Percentiles rank a stretch among this genome's conserved stretches.
These are phyloP conservation scores for Apiospora phragmitis DNA, from an alignment of 2,329 filamentous ascomycete genomes.

Conservation along the genomic window DNA sequence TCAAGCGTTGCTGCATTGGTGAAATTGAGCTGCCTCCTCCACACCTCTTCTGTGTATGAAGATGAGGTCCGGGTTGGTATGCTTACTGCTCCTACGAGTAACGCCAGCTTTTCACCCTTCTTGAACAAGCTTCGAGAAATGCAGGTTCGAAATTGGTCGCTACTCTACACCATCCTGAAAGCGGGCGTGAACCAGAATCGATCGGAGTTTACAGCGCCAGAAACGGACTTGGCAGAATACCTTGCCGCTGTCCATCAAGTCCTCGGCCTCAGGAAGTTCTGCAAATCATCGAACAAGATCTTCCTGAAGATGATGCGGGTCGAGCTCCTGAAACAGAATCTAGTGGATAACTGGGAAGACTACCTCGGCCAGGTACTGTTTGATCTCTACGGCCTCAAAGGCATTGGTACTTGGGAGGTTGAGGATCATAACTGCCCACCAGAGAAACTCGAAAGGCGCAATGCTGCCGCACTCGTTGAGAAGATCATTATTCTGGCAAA, in stretches of 20 bases:
- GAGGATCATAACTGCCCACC: slow-evolving; percentile 78
- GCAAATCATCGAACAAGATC: slow-evolving; percentile 80
- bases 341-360: slow-evolving; percentile 79
- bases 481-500: slow-evolving; percentile 80
- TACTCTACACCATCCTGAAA: slow-evolving; percentile 80
- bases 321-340: slow-evolving; percentile 75
- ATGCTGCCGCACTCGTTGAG: slow-evolving; percentile 79
- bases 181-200: slow-evolving; percentile 70
- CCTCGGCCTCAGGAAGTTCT: slow-evolving; percentile 80
- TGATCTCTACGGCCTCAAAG: slow-evolving; percentile 79
- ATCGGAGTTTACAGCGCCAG: slow-evolving; percentile 63
- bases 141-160: slow-evolving; percentile 83
- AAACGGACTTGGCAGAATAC: slow-evolving; percentile 76
- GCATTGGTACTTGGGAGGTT: slow-evolving; percentile 64
- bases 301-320: slow-evolving; percentile 88
- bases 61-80: slow-evolving; percentile 83
- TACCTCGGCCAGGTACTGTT: slow-evolving; percentile 85
- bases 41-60: slow-evolving; percentile 78
- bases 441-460: slow-evolving; percentile 77
- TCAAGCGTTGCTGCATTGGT: slow-evolving; percentile 72
- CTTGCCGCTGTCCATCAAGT: slow-evolving; percentile 81
- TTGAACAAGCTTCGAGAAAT: slow-evolving; percentile 79
- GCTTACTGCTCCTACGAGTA: slow-evolving; percentile 56
- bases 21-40: slow-evolving; percentile 71
- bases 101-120: slow-evolving; percentile 57